phyloP scores from a whole-genome alignment of 2,329 filamentous ascomycete species.

The Aureobasidium sp. region DNA sequence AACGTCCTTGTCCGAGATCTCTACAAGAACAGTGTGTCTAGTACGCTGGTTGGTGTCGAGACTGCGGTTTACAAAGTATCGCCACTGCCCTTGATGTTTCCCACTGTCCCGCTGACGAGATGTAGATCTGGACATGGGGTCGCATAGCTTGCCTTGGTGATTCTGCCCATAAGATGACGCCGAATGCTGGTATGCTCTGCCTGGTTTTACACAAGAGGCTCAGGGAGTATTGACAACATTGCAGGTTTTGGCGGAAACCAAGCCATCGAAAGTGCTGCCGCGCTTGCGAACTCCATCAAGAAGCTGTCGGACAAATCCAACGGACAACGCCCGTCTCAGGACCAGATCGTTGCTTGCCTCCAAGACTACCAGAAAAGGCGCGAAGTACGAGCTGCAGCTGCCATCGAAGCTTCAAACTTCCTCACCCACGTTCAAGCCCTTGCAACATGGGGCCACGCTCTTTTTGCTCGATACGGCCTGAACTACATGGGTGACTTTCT shows the following conservation, averaged over 20 bases:
- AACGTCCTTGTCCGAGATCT: slow-evolving; percentile 25
- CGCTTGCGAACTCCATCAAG: slow-evolving; percentile 19
- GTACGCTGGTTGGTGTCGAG: slow-evolving; percentile 23
- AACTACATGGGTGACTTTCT: slow-evolving; percentile 12
- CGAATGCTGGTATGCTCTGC: slow-evolving; percentile 7
- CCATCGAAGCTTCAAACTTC: slow-evolving; percentile 15
- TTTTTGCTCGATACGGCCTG: slow-evolving; percentile 1
- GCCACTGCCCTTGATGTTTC: too few species aligned
- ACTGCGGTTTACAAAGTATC: slow-evolving; percentile 18
- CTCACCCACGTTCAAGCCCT: slow-evolving; percentile 18
- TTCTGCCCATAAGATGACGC: slow-evolving; percentile 21
- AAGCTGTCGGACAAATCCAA: slow-evolving; percentile 11
- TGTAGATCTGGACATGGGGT: slow-evolving; percentile 18
- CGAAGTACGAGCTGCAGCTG: slow-evolving; percentile 15
- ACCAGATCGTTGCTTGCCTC: slow-evolving; percentile 13
- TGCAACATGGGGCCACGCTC: neutral
- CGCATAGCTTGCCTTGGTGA: slow-evolving; percentile 22
- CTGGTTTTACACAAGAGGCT: neutral
- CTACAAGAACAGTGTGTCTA: slow-evolving; percentile 22
- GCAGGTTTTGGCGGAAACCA: slow-evolving; percentile 19
- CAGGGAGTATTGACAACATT: neutral
- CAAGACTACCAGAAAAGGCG: slow-evolving; percentile 18
- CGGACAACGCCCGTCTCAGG: neutral
- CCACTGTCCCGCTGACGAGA: neutral
- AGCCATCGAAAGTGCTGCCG: slow-evolving; percentile 20